phyloP scores from a whole-genome alignment of 345 rosid genomes.

The Sisymbrium irio region DNA sequence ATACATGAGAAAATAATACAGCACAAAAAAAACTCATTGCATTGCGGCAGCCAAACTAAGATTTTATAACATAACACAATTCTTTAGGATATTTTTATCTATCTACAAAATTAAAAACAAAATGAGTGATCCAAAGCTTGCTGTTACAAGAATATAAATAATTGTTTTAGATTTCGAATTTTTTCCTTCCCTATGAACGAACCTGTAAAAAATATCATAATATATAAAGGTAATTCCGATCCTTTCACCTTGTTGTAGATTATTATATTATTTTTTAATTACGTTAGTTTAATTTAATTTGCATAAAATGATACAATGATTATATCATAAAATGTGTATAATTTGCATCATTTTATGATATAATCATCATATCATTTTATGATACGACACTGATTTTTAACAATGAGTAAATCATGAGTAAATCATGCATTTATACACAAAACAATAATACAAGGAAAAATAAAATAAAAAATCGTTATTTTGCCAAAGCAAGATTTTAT shows the following conservation, averaged over 20 bases:
- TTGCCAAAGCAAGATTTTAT: conserved; percentile 1
- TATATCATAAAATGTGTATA: too few species aligned
- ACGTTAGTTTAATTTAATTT: background rate
- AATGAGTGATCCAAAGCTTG: background rate
- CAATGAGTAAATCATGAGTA: too few species aligned
- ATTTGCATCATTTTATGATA: too few species aligned
- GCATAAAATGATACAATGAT: too few species aligned
- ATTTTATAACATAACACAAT: conserved; percentile 9
- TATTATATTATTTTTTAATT: background rate
- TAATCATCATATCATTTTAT: too few species aligned
- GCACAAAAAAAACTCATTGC: background rate
- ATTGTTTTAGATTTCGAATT: background rate
- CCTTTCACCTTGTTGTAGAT: background rate
- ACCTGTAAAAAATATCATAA: background rate
- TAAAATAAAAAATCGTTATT: background rate
- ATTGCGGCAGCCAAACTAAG: background rate
- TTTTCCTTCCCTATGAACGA: background rate
- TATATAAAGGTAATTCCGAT: background rate
- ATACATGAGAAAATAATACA: background rate
- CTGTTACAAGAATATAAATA: conserved; percentile 22
- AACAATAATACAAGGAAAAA: background rate
- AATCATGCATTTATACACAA: conserved; percentile 4
- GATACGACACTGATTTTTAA: too few species aligned
- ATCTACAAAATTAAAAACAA: conserved; percentile 1
- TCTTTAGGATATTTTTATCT: background rate